Conservation (phyloP, 2,329 filamentous ascomycete genomes). For the Aspergillus latus region DNA sequence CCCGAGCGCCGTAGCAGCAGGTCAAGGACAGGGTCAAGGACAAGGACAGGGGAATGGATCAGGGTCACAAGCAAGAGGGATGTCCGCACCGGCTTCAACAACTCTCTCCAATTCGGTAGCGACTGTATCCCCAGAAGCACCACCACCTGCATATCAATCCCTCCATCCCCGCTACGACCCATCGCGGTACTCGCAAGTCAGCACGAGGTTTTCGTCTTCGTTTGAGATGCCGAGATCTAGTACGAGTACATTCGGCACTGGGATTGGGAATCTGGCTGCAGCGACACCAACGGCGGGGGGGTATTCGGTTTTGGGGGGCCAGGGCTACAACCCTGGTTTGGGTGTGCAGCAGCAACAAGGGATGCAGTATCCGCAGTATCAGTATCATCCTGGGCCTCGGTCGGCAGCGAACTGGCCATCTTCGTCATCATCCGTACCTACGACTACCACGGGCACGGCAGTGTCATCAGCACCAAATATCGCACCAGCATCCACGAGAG, state of each 20-base stretch:
- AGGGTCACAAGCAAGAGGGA: background rate
- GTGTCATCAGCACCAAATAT: background rate
- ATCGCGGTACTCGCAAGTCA: slow-evolving; percentile 28
- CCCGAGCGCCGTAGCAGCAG: background rate
- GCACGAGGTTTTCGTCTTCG: background rate
- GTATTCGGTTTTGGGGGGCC: no score
- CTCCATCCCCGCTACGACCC: slow-evolving; percentile 36
- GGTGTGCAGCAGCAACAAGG: background rate
- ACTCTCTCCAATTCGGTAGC: background rate
- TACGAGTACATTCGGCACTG: background rate
- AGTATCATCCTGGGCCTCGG: background rate
- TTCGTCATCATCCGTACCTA: background rate
- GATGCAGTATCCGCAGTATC: background rate
- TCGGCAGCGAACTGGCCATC: background rate
- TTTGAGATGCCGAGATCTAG: slow-evolving; percentile 7
- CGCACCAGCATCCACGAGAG: background rate
- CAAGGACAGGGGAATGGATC: background rate
- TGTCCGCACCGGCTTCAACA: slow-evolving; percentile 17
- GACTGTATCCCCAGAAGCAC: slow-evolving; percentile 14
- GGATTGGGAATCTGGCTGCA: background rate
- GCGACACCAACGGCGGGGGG: background rate
- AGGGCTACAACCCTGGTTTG: background rate
- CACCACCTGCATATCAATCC: slow-evolving; percentile 30
- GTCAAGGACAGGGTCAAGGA: background rate
- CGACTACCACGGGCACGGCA: background rate